phyloP scores from a whole-genome alignment of 1,139 yeast genomes.

The Candida gigantensis region DNA sequence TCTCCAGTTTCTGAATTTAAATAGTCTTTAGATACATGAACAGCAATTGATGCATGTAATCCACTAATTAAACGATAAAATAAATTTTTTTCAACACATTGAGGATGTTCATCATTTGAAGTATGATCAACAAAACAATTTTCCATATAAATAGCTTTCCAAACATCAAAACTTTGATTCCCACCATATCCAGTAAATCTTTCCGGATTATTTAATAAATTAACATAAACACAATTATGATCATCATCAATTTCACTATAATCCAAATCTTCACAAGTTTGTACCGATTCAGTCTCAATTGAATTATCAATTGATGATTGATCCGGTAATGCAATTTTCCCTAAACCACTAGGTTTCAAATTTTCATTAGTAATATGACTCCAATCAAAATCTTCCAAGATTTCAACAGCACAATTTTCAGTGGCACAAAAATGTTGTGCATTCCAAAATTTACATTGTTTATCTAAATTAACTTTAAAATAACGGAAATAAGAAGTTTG shows the following conservation, averaged over 20 bases:
- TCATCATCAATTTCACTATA: conserved; percentile 66
- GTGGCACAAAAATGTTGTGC: conserved; percentile 88
- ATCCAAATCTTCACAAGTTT: conserved; percentile 42
- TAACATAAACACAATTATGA: conserved; percentile 73
- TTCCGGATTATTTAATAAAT: conserved; percentile 87
- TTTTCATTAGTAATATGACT: conserved; percentile 63
- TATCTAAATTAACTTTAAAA: conserved; percentile 82
- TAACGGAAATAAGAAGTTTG: conserved; percentile 76
- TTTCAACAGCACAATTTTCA: conserved; percentile 91
- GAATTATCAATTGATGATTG: conserved; percentile 20
- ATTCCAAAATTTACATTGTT: conserved; percentile 86
- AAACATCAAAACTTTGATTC: conserved; percentile 83
- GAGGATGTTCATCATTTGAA: conserved; percentile 36
- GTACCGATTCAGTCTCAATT: conserved; percentile 20
- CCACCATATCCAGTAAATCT: conserved; percentile 97
- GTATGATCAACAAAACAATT: conserved; percentile 73
- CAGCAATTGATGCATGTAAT: conserved; percentile 93
- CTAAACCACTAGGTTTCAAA: conserved; percentile 74
- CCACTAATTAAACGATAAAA: conserved; percentile 89
- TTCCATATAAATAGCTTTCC: conserved; percentile 91
- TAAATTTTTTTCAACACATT: conserved; percentile 80
- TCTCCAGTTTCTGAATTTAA: conserved; percentile 70
- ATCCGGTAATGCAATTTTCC: conserved; percentile 38
- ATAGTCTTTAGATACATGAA: conserved; percentile 87
- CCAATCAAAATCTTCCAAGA: conserved; percentile 58